phyloP scores from a whole-genome alignment of 108 stramenopile species.

The Nitzschia sp. region DNA sequence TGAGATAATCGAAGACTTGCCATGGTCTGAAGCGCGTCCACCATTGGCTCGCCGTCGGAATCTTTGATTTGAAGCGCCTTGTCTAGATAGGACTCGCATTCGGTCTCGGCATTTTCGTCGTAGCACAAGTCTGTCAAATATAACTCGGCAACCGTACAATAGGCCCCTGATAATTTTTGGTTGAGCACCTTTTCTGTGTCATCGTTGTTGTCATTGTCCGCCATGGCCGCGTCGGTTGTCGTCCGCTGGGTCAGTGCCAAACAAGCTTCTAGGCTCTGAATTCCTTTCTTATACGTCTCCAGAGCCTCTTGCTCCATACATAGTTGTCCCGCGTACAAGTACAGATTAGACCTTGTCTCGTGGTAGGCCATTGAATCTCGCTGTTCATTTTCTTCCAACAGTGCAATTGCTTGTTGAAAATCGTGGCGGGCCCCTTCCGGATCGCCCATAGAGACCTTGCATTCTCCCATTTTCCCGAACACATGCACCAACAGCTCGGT shows the following conservation, averaged over 20 bases:
- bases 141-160: constrained; percentile 82
- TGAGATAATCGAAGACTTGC: constrained; percentile 83
- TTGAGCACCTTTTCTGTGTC: constrained; percentile 21
- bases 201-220: constrained; percentile 31
- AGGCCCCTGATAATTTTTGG: constrained; percentile 72
- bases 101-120: constrained; percentile 78
- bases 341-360: constrained; percentile 57
- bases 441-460: constrained; percentile 69
- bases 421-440: constrained; percentile 61
- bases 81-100: constrained; percentile 64
- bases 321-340: constrained; percentile 81
- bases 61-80: constrained; percentile 61
- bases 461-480: constrained; percentile 74
- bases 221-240: constrained; percentile 7
- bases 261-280: constrained; percentile 51
- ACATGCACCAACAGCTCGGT: constrained; percentile 32
- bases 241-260: constrained; percentile 16
- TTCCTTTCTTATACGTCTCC: constrained; percentile 54
- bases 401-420: constrained; percentile 62
- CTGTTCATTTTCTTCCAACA: constrained; percentile 39
- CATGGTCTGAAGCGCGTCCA: constrained; percentile 87
- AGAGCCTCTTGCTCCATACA: constrained; percentile 73
- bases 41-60: constrained; percentile 46
- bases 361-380: constrained; percentile 36
- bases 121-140: constrained; percentile 90